Base-by-base conservation (phyloP, 805 yeast genomes). In the Isabelozyma heimii region DNA sequence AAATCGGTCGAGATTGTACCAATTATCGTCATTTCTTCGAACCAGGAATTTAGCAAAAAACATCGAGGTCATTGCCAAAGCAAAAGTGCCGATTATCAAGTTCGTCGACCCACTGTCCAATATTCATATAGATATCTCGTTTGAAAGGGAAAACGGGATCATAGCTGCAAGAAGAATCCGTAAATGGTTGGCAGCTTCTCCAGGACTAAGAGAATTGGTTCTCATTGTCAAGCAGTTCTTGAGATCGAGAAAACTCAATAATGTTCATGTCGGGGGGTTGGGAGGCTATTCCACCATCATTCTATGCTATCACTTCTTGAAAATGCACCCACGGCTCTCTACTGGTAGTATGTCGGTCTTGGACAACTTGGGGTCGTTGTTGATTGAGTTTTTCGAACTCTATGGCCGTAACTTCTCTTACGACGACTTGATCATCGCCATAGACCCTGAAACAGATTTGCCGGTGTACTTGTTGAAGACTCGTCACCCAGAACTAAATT, bases 231-330 rank as follows among this genome's bases (percentile, higher is more conserved):
- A 94, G 66, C 97, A 89, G 62, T 92, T 91, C 60, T 73, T 92
- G 44, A 75, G 90, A 30, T 83, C 89, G 1, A 75, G 97, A 58
- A 81, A 78, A 49, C 72, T 91, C 52, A 90, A 91, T 59, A 87
- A 89, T 53, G 98, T 92, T 13, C 95, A 87, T 58, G 84, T 84
- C 17, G 99, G 99, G 45, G 98, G 98, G 0, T 70, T 92, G 5
- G 98, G 99, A 40, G 98, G 98, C 0, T 92, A 86, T 63, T 83
- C 97, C 7, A 88, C 89, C n/a, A 89, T 91, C 41, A 91, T 97
- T 59, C 61, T 94, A 61, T 90, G 87, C 14, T 84, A 84, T 58
- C 83, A 92, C 14, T 91, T 91, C 60, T 67, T 91, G 52, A 79
- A 75, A 55, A 70, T 87, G 52, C 98, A 92, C 63, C 97, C 97